These are phyloP conservation scores for Aureobasidium vineae DNA, from an alignment of 2,329 filamentous ascomycete species.

Conservation along the genomic window DNA sequence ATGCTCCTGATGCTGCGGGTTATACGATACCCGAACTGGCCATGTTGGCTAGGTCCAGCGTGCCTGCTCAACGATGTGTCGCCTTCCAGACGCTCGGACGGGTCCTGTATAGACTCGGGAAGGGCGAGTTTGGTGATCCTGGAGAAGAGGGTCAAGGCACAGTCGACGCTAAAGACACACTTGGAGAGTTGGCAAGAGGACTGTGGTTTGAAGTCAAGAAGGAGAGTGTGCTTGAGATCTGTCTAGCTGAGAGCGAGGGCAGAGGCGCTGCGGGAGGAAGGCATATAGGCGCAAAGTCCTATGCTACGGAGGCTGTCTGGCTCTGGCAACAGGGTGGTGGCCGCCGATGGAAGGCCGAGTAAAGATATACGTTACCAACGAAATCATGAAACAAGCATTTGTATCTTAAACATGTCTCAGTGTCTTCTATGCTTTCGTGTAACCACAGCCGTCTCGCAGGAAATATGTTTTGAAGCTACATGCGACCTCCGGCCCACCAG, in stretches of 20 bases:
- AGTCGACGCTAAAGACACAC: slow-evolving; percentile 49
- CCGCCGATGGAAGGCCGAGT: slow-evolving; percentile 56
- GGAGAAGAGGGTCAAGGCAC: slow-evolving; percentile 42
- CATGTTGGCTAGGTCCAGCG: slow-evolving; percentile 73
- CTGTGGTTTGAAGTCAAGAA: slow-evolving; percentile 80
- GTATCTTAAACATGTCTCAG: not conserved
- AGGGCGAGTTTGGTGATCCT: slow-evolving; percentile 62
- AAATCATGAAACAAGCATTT: slow-evolving; percentile 2
- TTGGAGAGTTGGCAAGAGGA: slow-evolving; percentile 61
- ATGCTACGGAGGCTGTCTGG: slow-evolving; percentile 89
- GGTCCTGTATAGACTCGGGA: slow-evolving; percentile 77
- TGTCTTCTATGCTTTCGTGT: not conserved
- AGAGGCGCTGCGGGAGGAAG: slow-evolving; percentile 55
- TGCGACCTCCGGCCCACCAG: not conserved
- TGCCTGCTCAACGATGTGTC: slow-evolving; percentile 83
- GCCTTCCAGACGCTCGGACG: slow-evolving; percentile 89
- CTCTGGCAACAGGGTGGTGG: slow-evolving; percentile 72
- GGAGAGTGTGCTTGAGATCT: slow-evolving; percentile 70
- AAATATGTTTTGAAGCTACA: not conserved
- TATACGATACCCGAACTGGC: slow-evolving; percentile 90
- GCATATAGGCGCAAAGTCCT: slow-evolving; percentile 77
- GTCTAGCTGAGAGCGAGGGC: slow-evolving; percentile 70
- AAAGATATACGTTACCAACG: slow-evolving; percentile 17
- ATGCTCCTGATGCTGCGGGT: slow-evolving; percentile 87
- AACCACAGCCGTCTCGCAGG: not conserved